Evolutionary conservation across 2,329 filamentous ascomycete species (phyloP), one percentile per base, ranked within the genome.

Genomic region (Pseudovirgaria hyperparasitica): DNA sequence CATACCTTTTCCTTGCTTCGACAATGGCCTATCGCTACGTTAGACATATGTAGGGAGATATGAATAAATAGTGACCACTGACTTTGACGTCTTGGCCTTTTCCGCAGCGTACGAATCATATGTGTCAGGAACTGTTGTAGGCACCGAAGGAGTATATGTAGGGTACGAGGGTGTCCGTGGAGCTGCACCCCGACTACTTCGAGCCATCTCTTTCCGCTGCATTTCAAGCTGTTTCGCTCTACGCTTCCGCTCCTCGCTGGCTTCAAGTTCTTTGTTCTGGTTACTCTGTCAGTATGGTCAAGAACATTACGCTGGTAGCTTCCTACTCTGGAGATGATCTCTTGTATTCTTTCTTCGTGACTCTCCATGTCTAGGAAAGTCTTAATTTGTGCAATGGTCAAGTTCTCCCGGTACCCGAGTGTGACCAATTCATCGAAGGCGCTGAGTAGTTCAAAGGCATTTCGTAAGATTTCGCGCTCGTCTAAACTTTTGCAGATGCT

Each of bases 361-460:
- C 80, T 90, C 58, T 98, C 90, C 90, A 98, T 98, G 51, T 96
- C 92, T 42, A 98, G 59, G 67, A 98, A 98, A 3, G 90, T 94
- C 70, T 92, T 94, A 65, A 98, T 98, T 61, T 98, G 92, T 58
- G 76, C 82, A 45, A 98, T 72, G 14, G 87, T 92, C 42, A 98
- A 63, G 57, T 98, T 98, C 63, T 98, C 90, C 48, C 90, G 65
- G 61, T 98, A 96, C 9, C 90, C 90, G 37, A 93, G 66, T 1
- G 87, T 94, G 34, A 98, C 87, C 32, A 98, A 70, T 63, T 98
- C 90, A 49, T 98, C 90, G 47, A 96, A 98, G 24, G 90, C 90
- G 54, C 82, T 92, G 38, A 98, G 74, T 21, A 98, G 68, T 53
- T 98, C 92, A 52, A 92, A 98, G 28, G 90, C 82, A 71, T 94